Evolutionary conservation across 2,329 filamentous ascomycete genomes (phyloP), one percentile per base, ranked within the genome.

Genomic region (Cercospora janseana): DNA sequence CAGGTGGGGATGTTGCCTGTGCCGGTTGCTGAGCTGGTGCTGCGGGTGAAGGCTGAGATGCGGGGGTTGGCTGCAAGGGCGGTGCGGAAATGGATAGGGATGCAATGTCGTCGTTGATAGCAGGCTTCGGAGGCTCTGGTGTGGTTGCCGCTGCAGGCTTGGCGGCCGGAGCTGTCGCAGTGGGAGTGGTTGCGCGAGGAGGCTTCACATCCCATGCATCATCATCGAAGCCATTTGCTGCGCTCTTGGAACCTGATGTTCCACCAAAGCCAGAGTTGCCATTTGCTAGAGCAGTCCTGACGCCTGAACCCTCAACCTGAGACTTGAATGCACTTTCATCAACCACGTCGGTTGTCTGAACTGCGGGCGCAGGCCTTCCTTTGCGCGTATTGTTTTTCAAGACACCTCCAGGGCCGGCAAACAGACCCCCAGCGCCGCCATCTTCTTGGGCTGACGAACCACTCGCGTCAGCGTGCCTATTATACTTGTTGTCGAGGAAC

Each of bases 191-290:
- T 13, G 83, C 79, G 65, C 83, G 86, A 10, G 86, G 80, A 13
- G 89, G 88, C 72, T 96, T 96, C 42, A 95, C 86, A 63, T 94
- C 88, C 93, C 93, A 98, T 6, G 93, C 93, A 73, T 97, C 89
- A 64, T 97, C 93, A 44, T 98, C 93, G 64, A 97, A 97, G 2
- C 88, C 88, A 38, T 54, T 57, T 43, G 74, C 73, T 52, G 79
- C 62, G n/a, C n/a, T n/a, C n/a, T n/a, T n/a, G n/a, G n/a, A n/a
- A n/a, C n/a, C n/a, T n/a, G n/a, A n/a, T n/a, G n/a, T n/a, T n/a
- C n/a, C 70, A 16, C 29, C 15, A 50, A 72, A 68, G 10, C 73
- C 68, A 18, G 74, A 66, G 45, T 74, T 72, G 13, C 69, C 69
- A 29, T 79, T 76, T 27, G 63, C 68, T 53, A 62, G 69, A 5